A percentile compares a stretch with the other conserved stretches of the same genome.
Evolutionary conservation across 2,329 filamentous ascomycete genomes (phyloP).

Genomic region (Dendryphion nanum): DNA sequence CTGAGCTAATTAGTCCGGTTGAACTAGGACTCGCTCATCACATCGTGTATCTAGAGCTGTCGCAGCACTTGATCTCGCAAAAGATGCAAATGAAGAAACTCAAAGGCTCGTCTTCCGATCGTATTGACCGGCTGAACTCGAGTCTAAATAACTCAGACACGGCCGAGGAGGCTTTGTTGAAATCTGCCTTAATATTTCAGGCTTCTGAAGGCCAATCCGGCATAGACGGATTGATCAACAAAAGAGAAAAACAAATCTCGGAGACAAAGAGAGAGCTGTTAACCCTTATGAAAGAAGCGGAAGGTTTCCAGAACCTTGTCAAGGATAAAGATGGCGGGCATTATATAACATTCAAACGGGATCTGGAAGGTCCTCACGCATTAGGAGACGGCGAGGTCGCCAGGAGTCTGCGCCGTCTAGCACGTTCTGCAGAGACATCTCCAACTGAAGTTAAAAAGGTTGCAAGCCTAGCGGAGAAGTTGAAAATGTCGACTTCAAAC

Average conservation of each 20-base stretch:
- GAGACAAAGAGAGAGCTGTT: conserved; percentile 13
- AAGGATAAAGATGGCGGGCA: conserved; percentile 1
- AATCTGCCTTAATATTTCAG: conserved; percentile 32
- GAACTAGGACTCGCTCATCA: conserved; percentile 49
- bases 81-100: conserved; percentile 48
- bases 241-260: conserved; percentile 13
- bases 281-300: conserved; percentile 14
- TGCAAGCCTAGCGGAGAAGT: conserved; percentile 1
- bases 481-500: conserved; percentile 10
- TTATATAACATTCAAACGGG: conserved; percentile 14
- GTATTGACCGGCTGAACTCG: conserved; percentile 42
- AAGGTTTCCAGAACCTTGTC: conserved; percentile 12
- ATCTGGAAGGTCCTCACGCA: conserved; percentile 13
- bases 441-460: no score
- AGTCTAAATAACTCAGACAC: conserved; percentile 46
- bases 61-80: conserved; percentile 52
- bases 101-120: conserved; percentile 36
- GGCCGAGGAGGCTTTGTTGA: conserved; percentile 56
- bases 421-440: neutral
- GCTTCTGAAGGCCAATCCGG: conserved; percentile 12
- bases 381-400: conserved; percentile 22
- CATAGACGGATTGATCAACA: conserved; percentile 12
- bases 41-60: conserved; percentile 55
- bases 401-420: conserved; percentile 4
- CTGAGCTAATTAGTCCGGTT: conserved; percentile 46